Percentiles rank a stretch among this genome's conserved stretches.
Conservation (phyloP, 2,329 filamentous ascomycete species). For the Penicillium sp. region DNA sequence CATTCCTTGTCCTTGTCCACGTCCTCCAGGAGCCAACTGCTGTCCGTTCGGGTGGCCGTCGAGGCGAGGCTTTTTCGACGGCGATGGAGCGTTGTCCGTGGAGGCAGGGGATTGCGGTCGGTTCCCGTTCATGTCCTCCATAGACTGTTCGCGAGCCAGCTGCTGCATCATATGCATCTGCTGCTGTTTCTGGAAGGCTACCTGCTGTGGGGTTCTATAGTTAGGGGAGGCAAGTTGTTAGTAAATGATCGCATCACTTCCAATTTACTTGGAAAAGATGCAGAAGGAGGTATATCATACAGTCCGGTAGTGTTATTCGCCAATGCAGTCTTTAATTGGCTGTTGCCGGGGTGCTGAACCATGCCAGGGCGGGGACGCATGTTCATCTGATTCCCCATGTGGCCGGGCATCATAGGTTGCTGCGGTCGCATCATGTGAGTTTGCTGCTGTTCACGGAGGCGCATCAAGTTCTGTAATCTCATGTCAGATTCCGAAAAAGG, state of each 20-base stretch:
- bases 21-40: conserved; percentile 75
- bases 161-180: conserved; percentile 66
- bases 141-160: conserved; percentile 85
- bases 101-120: conserved; percentile 79
- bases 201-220: conserved; percentile 57
- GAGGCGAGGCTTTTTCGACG: conserved; percentile 83
- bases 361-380: conserved; percentile 55
- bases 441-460: conserved; percentile 72
- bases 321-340: conserved; percentile 71
- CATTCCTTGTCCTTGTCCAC: conserved; percentile 68
- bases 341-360: conserved; percentile 28
- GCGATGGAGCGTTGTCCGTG: conserved; percentile 85
- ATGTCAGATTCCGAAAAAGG: conserved; percentile 4
- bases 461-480: conserved; percentile 58
- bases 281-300: conserved; percentile 29
- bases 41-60: conserved; percentile 71
- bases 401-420: conserved; percentile 60
- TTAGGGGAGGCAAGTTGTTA: background rate
- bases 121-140: conserved; percentile 80
- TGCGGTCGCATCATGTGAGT: conserved; percentile 71
- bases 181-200: conserved; percentile 62
- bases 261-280: background rate
- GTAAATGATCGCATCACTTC: background rate
- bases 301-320: conserved; percentile 62
- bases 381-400: conserved; percentile 52